Evolutionary conservation across 2,329 filamentous ascomycete genomes (phyloP), one percentile per base, ranked within the genome.

Genomic region (Bertia moriformis): DNA sequence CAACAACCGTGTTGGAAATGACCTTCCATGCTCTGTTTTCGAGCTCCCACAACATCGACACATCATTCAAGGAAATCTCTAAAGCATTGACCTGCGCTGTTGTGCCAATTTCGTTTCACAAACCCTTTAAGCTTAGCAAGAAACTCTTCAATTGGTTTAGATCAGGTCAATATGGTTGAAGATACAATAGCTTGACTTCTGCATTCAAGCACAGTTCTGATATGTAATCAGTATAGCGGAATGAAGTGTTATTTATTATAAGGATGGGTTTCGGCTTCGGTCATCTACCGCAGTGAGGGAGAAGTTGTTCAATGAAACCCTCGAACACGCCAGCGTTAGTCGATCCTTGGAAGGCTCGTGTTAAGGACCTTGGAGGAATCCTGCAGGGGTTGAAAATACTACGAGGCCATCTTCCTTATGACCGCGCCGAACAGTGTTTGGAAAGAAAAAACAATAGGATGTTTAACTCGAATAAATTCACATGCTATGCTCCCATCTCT

Each of bases 111-210:
- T 14, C 42, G 41, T 39, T 40, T 48, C 4, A 49, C 42, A 18
- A 44, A 49, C 38, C 15, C 43, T 29, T 49, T 50, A 4, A 50
- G 20, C 13, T 44, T 45, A 12, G 37, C 41, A 38, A 48, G 50
- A 15, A 42, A 46, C 32, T 49, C 46, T 42, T 50, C 46, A 19
- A 51, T 51, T 2, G 48, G 40, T 50, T 48, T 4, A 48, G 45
- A 41, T 50, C 44, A 1, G 43, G 48, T 14, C 45, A 50, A 39
- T 51, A 51, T 2, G 45, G 46, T 17, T 44, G 37, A 7, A 45
- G 24, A 19, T 40, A 43, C 7, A 40, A 12, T 7, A 49, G n/a
- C 14, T 39, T 35, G 0, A 50, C 45, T 1, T 46, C 45, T 10
- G 43, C 46, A 3, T 48, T 45, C n/a, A 14, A 18, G 24, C 24